Evolutionary conservation across 1,139 yeast species (phyloP), one percentile per base, ranked within the genome.

Genomic region (Hanseniaspora uvarum): DNA sequence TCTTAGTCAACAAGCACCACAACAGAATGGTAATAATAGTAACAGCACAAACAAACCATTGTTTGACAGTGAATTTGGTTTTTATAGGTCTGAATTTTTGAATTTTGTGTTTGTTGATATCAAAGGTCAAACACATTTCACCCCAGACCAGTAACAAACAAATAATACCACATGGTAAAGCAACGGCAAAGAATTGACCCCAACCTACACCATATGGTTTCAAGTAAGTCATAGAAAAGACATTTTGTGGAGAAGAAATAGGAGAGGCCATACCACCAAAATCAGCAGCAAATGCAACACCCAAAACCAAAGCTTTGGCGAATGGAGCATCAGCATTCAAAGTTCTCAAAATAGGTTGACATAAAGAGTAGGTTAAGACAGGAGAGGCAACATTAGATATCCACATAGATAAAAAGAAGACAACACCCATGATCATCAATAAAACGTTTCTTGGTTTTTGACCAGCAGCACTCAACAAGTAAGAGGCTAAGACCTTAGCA

Each of bases 201-300:
- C 89, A 83, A 4, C 83, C 78, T 41, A 72, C 65, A 24, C 84
- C 85, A 58, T 76, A 80, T 0, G 83, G 81, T 12, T 74, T 73
- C 74, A 83, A 73, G 47, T 81, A 77, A 50, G 81, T 80, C 70
- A 82, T 80, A 1, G 87, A 86, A 57, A 83, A 79, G 70, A 83
- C 81, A 60, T 83, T 83, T 64, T 83, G 89, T 1, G 89, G 89
- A 5, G 86, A 81, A 0, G 88, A 81, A 58, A 83, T 83, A 16
- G 89, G 89, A n/a, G 86, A 80, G 0, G 87, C 79, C 86, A 83
- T 80, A 60, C 89, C 89, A 37, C 86, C 88, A 48, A 81, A 69
- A 63, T 83, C 81, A 10, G 86, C 81, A 8, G 86, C 81, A 39
- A 83, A 70, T 0, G 89, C 89, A 57, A 83, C 81, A 56, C 88